Conservation (phyloP, 768 basidiomycete species). For the Trametes meyenii region DNA sequence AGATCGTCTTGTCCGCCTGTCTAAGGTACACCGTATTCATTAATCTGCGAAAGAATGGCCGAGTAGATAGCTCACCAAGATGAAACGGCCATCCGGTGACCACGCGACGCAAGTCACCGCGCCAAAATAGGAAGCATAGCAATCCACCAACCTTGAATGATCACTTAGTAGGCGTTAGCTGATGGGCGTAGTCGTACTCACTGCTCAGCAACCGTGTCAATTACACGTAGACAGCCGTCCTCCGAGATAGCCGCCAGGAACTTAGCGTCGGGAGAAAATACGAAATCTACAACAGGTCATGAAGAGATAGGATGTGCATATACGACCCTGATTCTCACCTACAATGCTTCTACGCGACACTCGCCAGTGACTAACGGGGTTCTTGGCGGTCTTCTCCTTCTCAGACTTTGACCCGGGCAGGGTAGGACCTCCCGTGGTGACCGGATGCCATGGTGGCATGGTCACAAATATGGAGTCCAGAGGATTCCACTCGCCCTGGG, state of each 20-base stretch:
- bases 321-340: constrained; percentile 47
- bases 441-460: constrained; percentile 85
- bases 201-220: constrained; percentile 88
- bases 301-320: not conserved
- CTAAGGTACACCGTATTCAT: constrained; percentile 40
- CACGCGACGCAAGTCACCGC: constrained; percentile 87
- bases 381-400: constrained; percentile 74
- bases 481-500: constrained; percentile 71
- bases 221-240: constrained; percentile 88
- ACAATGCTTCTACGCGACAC: constrained; percentile 72
- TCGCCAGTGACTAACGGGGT: constrained; percentile 91
- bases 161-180: not conserved
- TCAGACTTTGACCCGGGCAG: constrained; percentile 38
- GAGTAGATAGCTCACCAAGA: constrained; percentile 56
- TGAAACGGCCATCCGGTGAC: constrained; percentile 95
- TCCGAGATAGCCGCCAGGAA: constrained; percentile 90
- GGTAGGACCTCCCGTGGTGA: constrained; percentile 46
- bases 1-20: constrained; percentile 98
- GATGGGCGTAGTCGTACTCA: constrained; percentile 40
- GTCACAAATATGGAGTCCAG: constrained; percentile 76
- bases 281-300: constrained; percentile 61
- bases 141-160: constrained; percentile 76
- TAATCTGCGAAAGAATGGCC: not conserved
- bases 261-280: constrained; percentile 92
- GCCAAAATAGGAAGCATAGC: constrained; percentile 95